These are phyloP conservation scores for Cerrena zonata DNA, from an alignment of 1,284 basidiomycete species.

Conservation along the genomic window DNA sequence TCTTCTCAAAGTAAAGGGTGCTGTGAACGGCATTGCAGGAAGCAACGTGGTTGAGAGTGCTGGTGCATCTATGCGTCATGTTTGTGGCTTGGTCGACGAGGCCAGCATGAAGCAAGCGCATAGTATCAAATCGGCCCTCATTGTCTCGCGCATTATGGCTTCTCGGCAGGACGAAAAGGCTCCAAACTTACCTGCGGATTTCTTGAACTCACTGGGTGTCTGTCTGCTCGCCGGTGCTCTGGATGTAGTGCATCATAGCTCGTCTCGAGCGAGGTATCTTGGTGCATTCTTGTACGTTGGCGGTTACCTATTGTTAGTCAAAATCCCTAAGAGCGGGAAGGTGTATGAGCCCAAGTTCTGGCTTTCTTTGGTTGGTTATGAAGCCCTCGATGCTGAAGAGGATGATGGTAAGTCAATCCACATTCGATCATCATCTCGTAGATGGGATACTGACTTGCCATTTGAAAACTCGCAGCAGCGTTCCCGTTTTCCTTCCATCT, in stretches of 20 bases:
- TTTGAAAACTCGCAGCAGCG: constrained; percentile 46
- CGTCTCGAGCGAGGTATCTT: constrained; percentile 74
- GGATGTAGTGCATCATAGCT: constrained; percentile 68
- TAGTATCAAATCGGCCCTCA: constrained; percentile 58
- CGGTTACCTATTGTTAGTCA: constrained; percentile 80
- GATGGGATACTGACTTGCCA: too few relatives aligned
- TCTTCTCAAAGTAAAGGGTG: constrained; percentile 48
- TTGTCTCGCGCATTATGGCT: constrained; percentile 57
- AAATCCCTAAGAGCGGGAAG: constrained; percentile 69
- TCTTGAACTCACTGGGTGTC: constrained; percentile 65
- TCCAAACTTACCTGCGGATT: constrained; percentile 38
- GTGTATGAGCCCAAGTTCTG: constrained; percentile 83
- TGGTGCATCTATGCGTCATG: constrained; percentile 57
- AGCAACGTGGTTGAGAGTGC: constrained; percentile 30
- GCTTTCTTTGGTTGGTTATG: constrained; percentile 71
- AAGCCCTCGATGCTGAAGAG: constrained; percentile 64
- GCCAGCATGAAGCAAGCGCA: constrained; percentile 51
- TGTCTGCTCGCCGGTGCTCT: constrained; percentile 77
- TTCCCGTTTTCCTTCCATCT: constrained; percentile 79
- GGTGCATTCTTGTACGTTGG: constrained; percentile 85
- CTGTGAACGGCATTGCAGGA: neutral
- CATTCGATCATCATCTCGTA: neutral
- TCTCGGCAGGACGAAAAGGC: constrained; percentile 3
- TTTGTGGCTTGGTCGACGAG: constrained; percentile 47
- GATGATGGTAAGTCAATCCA: constrained; percentile 51